Conservation (phyloP, 2,329 filamentous ascomycete species). For the Dryadomyces sulphureus region DNA sequence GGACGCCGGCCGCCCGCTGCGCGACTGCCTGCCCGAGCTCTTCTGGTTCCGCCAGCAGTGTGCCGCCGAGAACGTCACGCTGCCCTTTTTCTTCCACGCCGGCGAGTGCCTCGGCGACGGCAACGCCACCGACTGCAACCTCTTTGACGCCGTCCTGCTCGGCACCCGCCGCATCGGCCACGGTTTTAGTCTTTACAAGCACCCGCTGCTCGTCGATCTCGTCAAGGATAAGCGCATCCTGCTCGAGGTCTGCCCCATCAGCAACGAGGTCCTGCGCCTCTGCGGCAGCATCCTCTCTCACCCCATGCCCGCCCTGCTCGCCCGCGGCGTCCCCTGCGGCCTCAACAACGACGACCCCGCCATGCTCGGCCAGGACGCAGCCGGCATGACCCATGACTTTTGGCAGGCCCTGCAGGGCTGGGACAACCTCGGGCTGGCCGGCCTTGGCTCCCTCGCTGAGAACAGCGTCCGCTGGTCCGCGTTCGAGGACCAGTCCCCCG, state of each 20-base stretch:
- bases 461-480: conserved; percentile 85
- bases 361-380: conserved; percentile 69
- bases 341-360: conserved; percentile 87
- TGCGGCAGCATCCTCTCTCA: conserved; percentile 14
- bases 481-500: conserved; percentile 62
- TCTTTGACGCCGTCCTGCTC: conserved; percentile 79
- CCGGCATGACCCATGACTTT: conserved; percentile 81
- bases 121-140: conserved; percentile 59
- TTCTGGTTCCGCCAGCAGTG: conserved; percentile 92
- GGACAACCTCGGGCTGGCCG: conserved; percentile 79
- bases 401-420: conserved; percentile 88
- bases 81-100: conserved; percentile 94
- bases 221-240: conserved; percentile 80
- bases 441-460: conserved; percentile 74
- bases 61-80: conserved; percentile 57
- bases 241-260: conserved; percentile 81
- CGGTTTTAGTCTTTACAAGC: conserved; percentile 77
- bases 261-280: conserved; percentile 48
- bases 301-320: conserved; percentile 68
- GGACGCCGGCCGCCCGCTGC: conserved; percentile 60
- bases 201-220: conserved; percentile 77
- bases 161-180: conserved; percentile 84
- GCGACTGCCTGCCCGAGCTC: conserved; percentile 65
- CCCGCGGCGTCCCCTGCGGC: conserved; percentile 69
- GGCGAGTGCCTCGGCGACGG: conserved; percentile 73